A percentile compares a stretch with the other conserved stretches of the same genome.
Evolutionary conservation across 805 yeast genomes (phyloP).

Genomic region (Saccharomycopsis javanensis): DNA sequence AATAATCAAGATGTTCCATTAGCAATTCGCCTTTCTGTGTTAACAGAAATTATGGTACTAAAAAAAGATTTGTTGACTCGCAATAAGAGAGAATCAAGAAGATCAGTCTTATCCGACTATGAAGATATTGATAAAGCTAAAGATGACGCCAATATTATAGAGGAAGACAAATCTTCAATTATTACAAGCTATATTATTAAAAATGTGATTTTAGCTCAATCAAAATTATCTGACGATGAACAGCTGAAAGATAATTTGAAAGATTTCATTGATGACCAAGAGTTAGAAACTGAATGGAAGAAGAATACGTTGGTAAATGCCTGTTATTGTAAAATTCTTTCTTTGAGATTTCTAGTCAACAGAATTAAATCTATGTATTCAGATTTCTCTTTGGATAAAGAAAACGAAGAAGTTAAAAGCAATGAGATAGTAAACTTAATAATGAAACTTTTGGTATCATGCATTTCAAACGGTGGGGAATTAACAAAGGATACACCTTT

Average conservation of each 20-base stretch:
- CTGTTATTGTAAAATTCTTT: constrained; percentile 40
- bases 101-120: not conserved
- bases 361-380: constrained; percentile 34
- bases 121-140: not conserved
- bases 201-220: constrained; percentile 49
- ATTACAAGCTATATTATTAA: constrained; percentile 53
- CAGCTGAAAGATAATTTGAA: constrained; percentile 23
- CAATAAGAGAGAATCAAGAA: not conserved
- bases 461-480: constrained; percentile 73
- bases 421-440: constrained; percentile 47
- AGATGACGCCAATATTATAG: constrained; percentile 39
- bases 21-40: constrained; percentile 46
- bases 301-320: constrained; percentile 18
- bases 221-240: constrained; percentile 34
- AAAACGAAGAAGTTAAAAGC: not conserved
- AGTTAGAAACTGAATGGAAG: constrained; percentile 25
- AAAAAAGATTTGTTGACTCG: not conserved
- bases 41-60: constrained; percentile 39
- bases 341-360: constrained; percentile 50
- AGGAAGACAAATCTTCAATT: constrained; percentile 40
- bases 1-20: constrained; percentile 30
- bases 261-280: constrained; percentile 41
- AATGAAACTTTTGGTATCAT: constrained; percentile 52
- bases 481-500: constrained; percentile 57
- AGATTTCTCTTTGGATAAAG: constrained; percentile 18